Base-by-base conservation (phyloP, 495 filamentous ascomycete species). In the Pyronema domesticum region DNA sequence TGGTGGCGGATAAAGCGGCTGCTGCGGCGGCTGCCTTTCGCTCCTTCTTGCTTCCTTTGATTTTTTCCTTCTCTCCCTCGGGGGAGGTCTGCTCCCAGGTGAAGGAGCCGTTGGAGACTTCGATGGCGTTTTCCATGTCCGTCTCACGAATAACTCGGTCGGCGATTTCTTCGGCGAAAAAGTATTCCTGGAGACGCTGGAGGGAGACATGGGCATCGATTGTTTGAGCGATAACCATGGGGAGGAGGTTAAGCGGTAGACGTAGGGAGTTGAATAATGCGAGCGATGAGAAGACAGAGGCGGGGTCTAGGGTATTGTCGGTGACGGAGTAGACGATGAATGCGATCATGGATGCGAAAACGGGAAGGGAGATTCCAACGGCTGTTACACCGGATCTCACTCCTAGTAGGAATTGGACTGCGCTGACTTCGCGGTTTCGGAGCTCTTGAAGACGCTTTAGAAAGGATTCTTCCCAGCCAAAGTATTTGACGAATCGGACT, bases 401-500 rank as follows among this genome's bases (percentile, higher is more conserved):
- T 3, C 82, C 76, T 30, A 95, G 71, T 14, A 96, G 67, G 11
- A 86, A 70, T 60, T 93, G 87, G 50, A 94, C 86, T 4, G 80
- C 76, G 10, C 71, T 67, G 60, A 96, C 85, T 64, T 96, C 89
- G 44, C 73, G 73, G 33, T 70, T 71, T 45, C 89, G 78, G 51
- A 89, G 82, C 15, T 79, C 72, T 47, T 75, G 72, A 8, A 96
- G 72, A 14, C 87, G 78, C n/a, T 74, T 71, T 4, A 95, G 70
- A 65, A 96, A 96, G 46, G 81, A 80, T 36, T 74, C 79, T 62
- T 96, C 89, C 89, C 89, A 96, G 7, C 85, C 89, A 64, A 94
- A 95, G 68, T 77, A 94, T 67, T 96, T 96, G 66, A 96, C 88
- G 61, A 96, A 95, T 14, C 87, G 77, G 45, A 95, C 89, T 0